Evolutionary conservation across 345 rosid genomes (phyloP), one percentile per base, ranked within the genome.

Genomic region (Syzygium oleosum): DNA sequence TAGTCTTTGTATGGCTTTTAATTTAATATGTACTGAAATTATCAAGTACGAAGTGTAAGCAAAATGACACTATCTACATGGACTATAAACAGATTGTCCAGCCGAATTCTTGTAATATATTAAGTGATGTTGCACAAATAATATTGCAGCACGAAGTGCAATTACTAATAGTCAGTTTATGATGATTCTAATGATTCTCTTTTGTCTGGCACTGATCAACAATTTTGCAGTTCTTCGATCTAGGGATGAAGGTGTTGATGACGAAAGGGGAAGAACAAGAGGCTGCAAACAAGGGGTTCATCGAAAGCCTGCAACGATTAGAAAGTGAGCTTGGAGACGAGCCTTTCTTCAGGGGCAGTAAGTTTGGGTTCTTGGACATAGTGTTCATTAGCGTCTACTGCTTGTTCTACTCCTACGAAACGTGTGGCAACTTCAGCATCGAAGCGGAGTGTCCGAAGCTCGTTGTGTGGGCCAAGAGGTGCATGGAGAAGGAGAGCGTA

Each of bases 381-480:
- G 46, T 80, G 16, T 53, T 89, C 34, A 77, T 92, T 12, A 89
- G 91, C 5, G 84, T 61, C 84, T 84, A 51, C 23, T 7, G 43
- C 29, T 89, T 88, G 91, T 89, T 92, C 88, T 46, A 86, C 43
- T 34, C 91, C 4, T 85, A 29, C 51, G 93, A 91, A 88, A 92
- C 43, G 8, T 86, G 49, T 3, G 94, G 90, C 0, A 90, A 89
- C 22, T 92, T 93, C 84, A 88, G 84, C 78, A 29, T 89, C 0
- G 92, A 89, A 65, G 83, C 86, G 10, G 90, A 88, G 87, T 88
- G 90, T 77, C 94, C 94, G 10, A 91, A 89, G 86, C 13, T 93
- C 9, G 29, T 88, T 3, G 90, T 87, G 5, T 90, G 93, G 94
- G 87, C 51, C 8, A 91, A 93, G 84, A 92, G 92, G 87, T 91